These are phyloP conservation scores for Pestalotiopsis sp. DNA, from an alignment of 2,329 filamentous ascomycete genomes.

Conservation along the genomic window DNA sequence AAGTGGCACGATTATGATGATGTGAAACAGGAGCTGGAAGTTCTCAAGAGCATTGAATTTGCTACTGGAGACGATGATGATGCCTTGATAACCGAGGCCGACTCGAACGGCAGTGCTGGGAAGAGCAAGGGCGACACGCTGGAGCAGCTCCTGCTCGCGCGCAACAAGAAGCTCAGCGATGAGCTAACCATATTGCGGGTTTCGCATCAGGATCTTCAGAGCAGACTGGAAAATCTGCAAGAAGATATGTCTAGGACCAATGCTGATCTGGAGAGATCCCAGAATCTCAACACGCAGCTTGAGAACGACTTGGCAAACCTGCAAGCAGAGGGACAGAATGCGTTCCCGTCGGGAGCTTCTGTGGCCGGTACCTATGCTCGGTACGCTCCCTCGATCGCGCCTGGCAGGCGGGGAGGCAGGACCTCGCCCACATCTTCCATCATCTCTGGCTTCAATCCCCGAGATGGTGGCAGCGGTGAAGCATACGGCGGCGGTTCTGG, in stretches of 20 bases:
- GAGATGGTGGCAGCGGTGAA: slow-evolving; percentile 57
- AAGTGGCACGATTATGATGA: slow-evolving; percentile 96
- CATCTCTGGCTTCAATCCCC: slow-evolving; percentile 91
- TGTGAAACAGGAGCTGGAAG: slow-evolving; percentile 92
- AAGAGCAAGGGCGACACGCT: slow-evolving; percentile 77
- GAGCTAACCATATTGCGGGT: slow-evolving; percentile 92
- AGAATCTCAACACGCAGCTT: slow-evolving; percentile 82
- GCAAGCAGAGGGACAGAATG: slow-evolving; percentile 81
- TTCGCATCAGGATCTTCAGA: slow-evolving; percentile 89
- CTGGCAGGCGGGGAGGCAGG: slow-evolving; percentile 66
- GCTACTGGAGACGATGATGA: slow-evolving; percentile 86
- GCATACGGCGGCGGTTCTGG: slow-evolving; percentile 76
- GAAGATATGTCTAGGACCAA: slow-evolving; percentile 83
- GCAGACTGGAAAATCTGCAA: slow-evolving; percentile 76
- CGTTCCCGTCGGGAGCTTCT: slow-evolving; percentile 87
- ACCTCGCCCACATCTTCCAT: slow-evolving; percentile 96
- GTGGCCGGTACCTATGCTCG: slow-evolving; percentile 91
- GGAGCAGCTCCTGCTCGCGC: slow-evolving; percentile 85
- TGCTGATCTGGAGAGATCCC: slow-evolving; percentile 82
- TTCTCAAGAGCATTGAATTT: slow-evolving; percentile 97
- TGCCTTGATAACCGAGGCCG: slow-evolving; percentile 42
- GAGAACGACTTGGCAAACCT: slow-evolving; percentile 90
- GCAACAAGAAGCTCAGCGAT: slow-evolving; percentile 96
- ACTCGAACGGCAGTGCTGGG: slow-evolving; percentile 50
- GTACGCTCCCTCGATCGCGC: slow-evolving; percentile 66